Percentiles rank a stretch among this genome's conserved stretches.
phyloP scores from a whole-genome alignment of 2,329 filamentous ascomycete species.

The Colletotrichum scovillei region DNA sequence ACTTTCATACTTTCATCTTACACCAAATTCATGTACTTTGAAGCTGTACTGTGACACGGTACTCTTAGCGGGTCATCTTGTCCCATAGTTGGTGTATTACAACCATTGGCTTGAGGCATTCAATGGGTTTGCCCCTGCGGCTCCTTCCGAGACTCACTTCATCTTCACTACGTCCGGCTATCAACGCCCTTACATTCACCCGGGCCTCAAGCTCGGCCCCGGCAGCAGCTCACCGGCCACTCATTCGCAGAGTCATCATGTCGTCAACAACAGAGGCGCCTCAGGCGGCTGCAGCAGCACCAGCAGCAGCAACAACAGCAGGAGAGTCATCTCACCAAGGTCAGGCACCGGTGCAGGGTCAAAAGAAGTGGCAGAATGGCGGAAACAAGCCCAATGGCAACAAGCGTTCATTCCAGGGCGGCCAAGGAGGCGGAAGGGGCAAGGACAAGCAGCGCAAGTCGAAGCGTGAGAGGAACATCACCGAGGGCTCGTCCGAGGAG shows the following conservation, averaged over 20 bases:
- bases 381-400: slow-evolving; percentile 31
- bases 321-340: slow-evolving; percentile 26
- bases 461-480: slow-evolving; percentile 69
- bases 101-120: not conserved
- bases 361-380: slow-evolving; percentile 23
- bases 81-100: not conserved
- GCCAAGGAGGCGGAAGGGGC: slow-evolving; percentile 25
- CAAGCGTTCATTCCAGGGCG: slow-evolving; percentile 35
- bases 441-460: slow-evolving; percentile 59
- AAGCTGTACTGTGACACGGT: not conserved
- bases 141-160: slow-evolving; percentile 32
- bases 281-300: not conserved
- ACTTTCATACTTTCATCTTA: not conserved
- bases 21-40: not conserved
- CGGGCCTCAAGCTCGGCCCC: not conserved
- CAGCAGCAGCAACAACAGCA: not conserved
- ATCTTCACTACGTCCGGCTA: slow-evolving; percentile 26
- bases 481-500: slow-evolving; percentile 73
- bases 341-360: not conserved
- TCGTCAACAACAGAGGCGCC: slow-evolving; percentile 18
- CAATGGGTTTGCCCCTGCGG: slow-evolving; percentile 30
- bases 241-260: slow-evolving; percentile 5
- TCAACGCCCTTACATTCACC: slow-evolving; percentile 6
- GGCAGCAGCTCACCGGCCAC: not conserved
- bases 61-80: not conserved